These are phyloP conservation scores for Rhizopogon sp. DNA, from an alignment of 768 basidiomycete species.

Conservation along the genomic window DNA sequence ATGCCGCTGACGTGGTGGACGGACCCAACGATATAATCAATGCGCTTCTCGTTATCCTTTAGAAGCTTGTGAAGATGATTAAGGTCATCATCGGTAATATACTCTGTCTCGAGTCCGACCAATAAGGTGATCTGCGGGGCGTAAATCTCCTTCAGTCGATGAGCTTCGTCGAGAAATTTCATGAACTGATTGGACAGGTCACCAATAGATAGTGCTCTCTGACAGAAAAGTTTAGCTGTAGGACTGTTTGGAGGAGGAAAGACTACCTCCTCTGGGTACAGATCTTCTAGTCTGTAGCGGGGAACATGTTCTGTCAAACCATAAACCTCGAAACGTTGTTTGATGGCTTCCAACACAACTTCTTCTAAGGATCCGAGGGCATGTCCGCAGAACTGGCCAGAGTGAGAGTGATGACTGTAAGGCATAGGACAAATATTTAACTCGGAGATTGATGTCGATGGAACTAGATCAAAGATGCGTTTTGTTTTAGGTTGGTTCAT, in stretches of 20 bases:
- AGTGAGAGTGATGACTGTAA: conserved; percentile 85
- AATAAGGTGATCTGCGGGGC: conserved; percentile 66
- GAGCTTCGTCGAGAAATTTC: conserved; percentile 73
- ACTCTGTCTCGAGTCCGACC: conserved; percentile 92
- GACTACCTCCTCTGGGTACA: conserved; percentile 94
- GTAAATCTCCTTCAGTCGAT: conserved; percentile 63
- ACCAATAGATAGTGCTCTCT: conserved; percentile 53
- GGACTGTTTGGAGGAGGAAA: conserved; percentile 5
- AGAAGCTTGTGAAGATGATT: conserved; percentile 52
- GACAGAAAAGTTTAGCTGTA: conserved; percentile 11
- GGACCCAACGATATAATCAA: conserved; percentile 91
- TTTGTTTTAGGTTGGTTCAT: not conserved
- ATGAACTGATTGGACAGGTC: conserved; percentile 62
- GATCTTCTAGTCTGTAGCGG: conserved; percentile 71
- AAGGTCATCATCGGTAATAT: conserved; percentile 68
- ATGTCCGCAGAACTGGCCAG: conserved; percentile 91
- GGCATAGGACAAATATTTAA: conserved; percentile 41
- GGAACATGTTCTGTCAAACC: conserved; percentile 94
- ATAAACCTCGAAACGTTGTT: conserved; percentile 72
- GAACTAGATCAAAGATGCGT: not conserved
- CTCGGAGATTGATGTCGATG: not conserved
- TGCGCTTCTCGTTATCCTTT: conserved; percentile 35
- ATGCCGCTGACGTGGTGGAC: conserved; percentile 85
- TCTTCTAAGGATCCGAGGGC: conserved; percentile 78
- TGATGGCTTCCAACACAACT: conserved; percentile 76